A percentile compares a stretch with the other conserved stretches of the same genome.
Conservation (phyloP, 169 alveolate genomes). For the Plasmodium inui region DNA sequence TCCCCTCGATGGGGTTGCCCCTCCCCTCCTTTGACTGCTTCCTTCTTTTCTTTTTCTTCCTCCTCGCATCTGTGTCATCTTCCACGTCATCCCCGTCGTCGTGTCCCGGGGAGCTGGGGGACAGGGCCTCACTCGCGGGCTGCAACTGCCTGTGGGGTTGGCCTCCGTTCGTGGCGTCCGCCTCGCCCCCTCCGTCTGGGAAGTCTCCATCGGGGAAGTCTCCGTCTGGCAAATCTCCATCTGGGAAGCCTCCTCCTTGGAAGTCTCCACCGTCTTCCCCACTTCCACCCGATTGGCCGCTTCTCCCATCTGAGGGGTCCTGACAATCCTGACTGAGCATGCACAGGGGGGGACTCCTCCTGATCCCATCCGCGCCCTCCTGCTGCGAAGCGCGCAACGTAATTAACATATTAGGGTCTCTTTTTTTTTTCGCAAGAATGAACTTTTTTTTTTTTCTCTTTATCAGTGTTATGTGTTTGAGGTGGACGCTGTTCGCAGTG, state of each 20-base stretch:
- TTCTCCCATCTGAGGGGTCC: not conserved
- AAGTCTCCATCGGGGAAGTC: not conserved
- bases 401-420: not conserved
- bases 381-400: not conserved
- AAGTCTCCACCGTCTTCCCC: not conserved
- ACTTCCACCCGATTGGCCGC: not conserved
- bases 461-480: conserved; percentile 8
- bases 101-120: conserved; percentile 5
- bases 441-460: conserved; percentile 47
- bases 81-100: conserved; percentile 45
- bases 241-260: not conserved
- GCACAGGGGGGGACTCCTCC: not conserved
- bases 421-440: conserved; percentile 31
- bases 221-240: not conserved
- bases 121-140: not conserved
- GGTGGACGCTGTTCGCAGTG: not conserved
- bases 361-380: not conserved
- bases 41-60: conserved; percentile 11
- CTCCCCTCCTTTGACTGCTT: conserved; percentile 32
- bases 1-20: conserved; percentile 46
- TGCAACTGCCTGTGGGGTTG: not conserved
- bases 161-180: not conserved
- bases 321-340: not conserved
- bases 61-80: not conserved
- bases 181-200: not conserved